These are phyloP conservation scores for Rhodotorula sp. DNA, from an alignment of 1,284 basidiomycete genomes.

Conservation along the genomic window DNA sequence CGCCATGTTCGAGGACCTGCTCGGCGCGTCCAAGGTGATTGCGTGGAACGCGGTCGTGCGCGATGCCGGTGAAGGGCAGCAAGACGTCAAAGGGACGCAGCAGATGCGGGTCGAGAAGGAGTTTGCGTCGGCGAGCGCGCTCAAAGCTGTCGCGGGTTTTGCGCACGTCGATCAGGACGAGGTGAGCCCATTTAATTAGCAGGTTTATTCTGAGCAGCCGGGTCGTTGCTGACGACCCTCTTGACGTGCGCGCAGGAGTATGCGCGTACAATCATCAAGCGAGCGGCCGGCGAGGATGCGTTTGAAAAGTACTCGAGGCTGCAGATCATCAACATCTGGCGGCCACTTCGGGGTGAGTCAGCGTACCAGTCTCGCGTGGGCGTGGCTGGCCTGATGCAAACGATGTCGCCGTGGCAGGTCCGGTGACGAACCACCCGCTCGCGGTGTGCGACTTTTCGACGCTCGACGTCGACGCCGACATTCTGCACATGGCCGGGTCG, in stretches of 20 bases:
- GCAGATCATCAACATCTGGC: constrained; percentile 47
- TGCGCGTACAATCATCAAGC: constrained; percentile 21
- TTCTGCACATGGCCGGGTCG: constrained; percentile 34
- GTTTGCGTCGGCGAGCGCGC: constrained; percentile 27
- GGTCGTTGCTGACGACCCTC: background rate
- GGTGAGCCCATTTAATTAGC: background rate
- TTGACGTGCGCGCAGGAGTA: constrained; percentile 20
- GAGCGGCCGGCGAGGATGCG: constrained; percentile 33
- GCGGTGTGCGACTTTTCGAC: constrained; percentile 40
- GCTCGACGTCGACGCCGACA: constrained; percentile 30
- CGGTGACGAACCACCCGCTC: constrained; percentile 47
- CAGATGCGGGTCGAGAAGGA: constrained; percentile 17
- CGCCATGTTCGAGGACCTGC: constrained; percentile 32
- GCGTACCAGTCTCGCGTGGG: background rate
- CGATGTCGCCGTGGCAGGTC: constrained; percentile 9
- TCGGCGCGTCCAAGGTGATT: constrained; percentile 45
- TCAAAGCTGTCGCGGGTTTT: constrained; percentile 43
- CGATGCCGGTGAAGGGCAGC: background rate
- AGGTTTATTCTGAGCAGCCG: too few relatives aligned
- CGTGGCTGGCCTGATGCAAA: background rate
- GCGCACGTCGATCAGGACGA: constrained; percentile 48
- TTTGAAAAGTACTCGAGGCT: constrained; percentile 29
- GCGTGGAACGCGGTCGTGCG: constrained; percentile 46
- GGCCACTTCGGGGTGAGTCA: constrained; percentile 40
- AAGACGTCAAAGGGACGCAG: constrained; percentile 7